A percentile compares a stretch with the other conserved stretches of the same genome.
Evolutionary conservation across 257 asterid species (phyloP).

Genomic region (Ajuga chamaepitys): DNA sequence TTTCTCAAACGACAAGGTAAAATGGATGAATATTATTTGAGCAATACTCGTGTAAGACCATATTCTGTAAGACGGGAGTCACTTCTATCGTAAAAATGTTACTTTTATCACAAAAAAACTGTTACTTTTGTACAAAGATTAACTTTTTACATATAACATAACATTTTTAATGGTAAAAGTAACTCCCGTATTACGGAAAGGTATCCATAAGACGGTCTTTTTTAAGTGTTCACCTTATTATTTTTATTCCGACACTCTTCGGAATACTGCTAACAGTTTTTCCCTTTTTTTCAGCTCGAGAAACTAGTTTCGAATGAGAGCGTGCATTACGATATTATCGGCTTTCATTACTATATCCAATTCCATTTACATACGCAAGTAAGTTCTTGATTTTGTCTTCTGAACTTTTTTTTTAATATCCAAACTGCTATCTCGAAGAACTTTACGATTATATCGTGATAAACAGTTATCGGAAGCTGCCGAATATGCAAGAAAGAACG

Average conservation of each 20-base stretch:
- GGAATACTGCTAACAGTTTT: constrained; percentile 20
- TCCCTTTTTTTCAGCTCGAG: constrained; percentile 65
- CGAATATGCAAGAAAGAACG: constrained; percentile 75
- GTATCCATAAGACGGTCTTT: too few species aligned
- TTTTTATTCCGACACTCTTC: too few species aligned
- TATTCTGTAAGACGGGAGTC: too few species aligned
- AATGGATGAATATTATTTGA: too few species aligned
- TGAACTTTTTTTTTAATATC: neutral
- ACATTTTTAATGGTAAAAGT: too few species aligned
- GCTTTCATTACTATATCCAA: constrained; percentile 89
- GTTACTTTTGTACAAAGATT: too few species aligned
- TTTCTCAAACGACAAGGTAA: constrained; percentile 72
- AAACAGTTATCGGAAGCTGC: constrained; percentile 90
- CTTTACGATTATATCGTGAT: constrained; percentile 10
- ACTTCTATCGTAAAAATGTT: too few species aligned
- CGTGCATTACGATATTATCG: constrained; percentile 56
- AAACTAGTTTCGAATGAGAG: constrained; percentile 70
- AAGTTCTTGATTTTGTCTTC: constrained; percentile 20
- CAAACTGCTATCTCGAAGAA: constrained; percentile 13
- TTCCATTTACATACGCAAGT: constrained; percentile 84
- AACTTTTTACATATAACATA: too few species aligned
- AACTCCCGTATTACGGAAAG: too few species aligned
- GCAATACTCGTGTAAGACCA: too few species aligned
- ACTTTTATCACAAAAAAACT: too few species aligned
- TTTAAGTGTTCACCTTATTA: too few species aligned